Evolutionary conservation across 1,284 basidiomycete genomes (phyloP).

Genomic region (Cutaneotrichosporon spelunceum): DNA sequence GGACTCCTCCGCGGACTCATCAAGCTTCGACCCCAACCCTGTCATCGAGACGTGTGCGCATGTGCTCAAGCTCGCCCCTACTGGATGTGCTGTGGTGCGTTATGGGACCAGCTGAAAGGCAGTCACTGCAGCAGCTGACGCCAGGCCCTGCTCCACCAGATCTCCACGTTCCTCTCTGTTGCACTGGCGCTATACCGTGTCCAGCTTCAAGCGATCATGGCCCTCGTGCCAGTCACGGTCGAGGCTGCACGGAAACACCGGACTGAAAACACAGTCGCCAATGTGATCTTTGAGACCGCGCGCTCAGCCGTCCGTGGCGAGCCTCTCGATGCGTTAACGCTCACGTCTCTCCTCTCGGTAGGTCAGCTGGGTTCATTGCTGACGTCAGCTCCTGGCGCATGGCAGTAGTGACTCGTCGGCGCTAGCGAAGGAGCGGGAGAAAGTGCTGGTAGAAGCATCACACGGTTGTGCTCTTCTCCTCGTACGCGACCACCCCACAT

Average conservation of each 20-base stretch:
- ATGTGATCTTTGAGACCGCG: conserved; percentile 31
- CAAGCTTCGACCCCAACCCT: conserved; percentile 36
- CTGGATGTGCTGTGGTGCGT: conserved; percentile 15
- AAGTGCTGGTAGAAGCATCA: conserved; percentile 25
- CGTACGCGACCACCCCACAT: conserved; percentile 29
- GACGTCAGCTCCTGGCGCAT: conserved; percentile 15
- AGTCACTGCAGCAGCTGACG: conserved; percentile 4
- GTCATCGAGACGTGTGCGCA: conserved; percentile 24
- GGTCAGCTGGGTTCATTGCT: conserved; percentile 5
- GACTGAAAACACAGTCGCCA: conserved; percentile 31
- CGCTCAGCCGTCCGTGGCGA: conserved; percentile 30
- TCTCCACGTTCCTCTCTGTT: conserved; percentile 35
- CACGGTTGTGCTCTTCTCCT: conserved; percentile 32
- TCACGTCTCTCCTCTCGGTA: conserved; percentile 32
- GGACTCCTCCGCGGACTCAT: conserved; percentile 19
- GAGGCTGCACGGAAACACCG: conserved; percentile 14
- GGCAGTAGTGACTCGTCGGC: background rate
- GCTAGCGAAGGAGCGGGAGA: background rate
- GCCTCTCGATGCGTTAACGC: conserved; percentile 21
- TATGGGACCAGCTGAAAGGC: background rate
- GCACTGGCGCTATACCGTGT: conserved; percentile 32
- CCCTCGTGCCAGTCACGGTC: conserved; percentile 11
- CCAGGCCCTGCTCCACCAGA: conserved; percentile 32
- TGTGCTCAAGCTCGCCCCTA: conserved; percentile 24
- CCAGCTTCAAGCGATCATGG: conserved; percentile 10